Base-by-base conservation (phyloP, 2,329 filamentous ascomycete species). In the Alternaria sp. region DNA sequence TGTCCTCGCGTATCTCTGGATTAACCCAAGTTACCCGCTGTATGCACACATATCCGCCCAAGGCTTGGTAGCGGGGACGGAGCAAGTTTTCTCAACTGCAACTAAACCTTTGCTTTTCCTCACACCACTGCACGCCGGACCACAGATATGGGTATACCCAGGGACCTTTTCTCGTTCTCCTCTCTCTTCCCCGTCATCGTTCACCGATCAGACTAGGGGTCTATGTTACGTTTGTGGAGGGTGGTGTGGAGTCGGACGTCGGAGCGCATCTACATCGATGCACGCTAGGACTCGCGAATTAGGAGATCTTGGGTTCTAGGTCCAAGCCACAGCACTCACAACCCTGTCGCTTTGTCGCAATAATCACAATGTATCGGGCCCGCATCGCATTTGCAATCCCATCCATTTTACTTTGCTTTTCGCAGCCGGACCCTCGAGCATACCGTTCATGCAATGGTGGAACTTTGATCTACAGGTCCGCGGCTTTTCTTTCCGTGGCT, bases 371-470 rank as follows among this genome's bases (percentile, higher is more conserved):
- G 19, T n/a, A 52, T 36, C 10, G 30, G 49, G 7, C 12, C 30
- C 15, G 21, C 28, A 52, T 52, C 28, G 30, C 19, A 40, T 52
- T 52, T 11, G 8, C 28, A 23, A 21, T 52, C 28, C 49, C 49
- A 52, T 36, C 6, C 3, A 6, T 32, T 11, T 19, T 13, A 40
- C 36, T 40, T 57, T 61, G 54, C 55, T 57, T 47, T 57, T 23
- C 15, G 11, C 26, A 30, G 30, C 47, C 23, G 19, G 47, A 43
- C 30, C 45, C 58, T 55, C 25, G 54, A 46, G 44, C 49, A 57
- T 25, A 57, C 52, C 52, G 58, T 61, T 61, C 58, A 32, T 15
- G 52, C 58, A 50, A 45, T 32, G 21, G 19, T 15, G 13, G 19
- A 52, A 32, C 23, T 28, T 40, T 13, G 44, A 23, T 43, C 15